A percentile compares a stretch with the other conserved stretches of the same genome.
Evolutionary conservation across 768 basidiomycete genomes (phyloP).

Genomic region (Boletus bicolor): DNA sequence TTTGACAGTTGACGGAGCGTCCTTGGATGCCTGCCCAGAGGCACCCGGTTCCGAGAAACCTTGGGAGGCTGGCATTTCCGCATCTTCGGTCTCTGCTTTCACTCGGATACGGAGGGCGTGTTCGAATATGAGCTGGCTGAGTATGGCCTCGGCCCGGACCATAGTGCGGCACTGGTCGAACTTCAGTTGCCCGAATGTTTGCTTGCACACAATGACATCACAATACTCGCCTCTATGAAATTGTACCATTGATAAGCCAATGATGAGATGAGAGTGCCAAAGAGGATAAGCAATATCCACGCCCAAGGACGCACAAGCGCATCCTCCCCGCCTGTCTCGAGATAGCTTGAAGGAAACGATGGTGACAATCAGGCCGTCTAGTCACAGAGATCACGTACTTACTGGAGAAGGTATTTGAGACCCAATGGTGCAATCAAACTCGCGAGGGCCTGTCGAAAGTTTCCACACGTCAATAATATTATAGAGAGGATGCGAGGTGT

Average conservation of each 20-base stretch:
- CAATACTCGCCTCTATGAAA: background rate
- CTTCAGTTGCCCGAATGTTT: background rate
- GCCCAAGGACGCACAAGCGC: background rate
- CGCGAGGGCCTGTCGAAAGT: background rate
- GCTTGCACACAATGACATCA: background rate
- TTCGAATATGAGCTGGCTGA: conserved; percentile 1
- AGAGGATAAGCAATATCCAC: background rate
- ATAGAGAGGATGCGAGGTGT: background rate
- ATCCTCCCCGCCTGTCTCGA: background rate
- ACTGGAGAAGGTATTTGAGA: conserved; percentile 1
- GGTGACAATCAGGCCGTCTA: background rate
- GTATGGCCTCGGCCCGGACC: conserved; percentile 1
- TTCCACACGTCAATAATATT: background rate
- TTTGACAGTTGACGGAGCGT: background rate
- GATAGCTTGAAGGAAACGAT: background rate
- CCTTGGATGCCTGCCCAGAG: background rate
- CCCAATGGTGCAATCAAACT: background rate
- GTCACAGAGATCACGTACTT: background rate
- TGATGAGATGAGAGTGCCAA: background rate
- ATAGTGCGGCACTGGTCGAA: background rate
- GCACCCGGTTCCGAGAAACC: background rate
- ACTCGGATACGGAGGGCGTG: conserved; percentile 1
- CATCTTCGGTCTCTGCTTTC: background rate
- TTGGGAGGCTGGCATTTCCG: background rate
- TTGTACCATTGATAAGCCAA: conserved; percentile 1